These are phyloP conservation scores for Grosmannia huntii DNA, from an alignment of 2,329 filamentous ascomycete genomes.

Conservation along the genomic window DNA sequence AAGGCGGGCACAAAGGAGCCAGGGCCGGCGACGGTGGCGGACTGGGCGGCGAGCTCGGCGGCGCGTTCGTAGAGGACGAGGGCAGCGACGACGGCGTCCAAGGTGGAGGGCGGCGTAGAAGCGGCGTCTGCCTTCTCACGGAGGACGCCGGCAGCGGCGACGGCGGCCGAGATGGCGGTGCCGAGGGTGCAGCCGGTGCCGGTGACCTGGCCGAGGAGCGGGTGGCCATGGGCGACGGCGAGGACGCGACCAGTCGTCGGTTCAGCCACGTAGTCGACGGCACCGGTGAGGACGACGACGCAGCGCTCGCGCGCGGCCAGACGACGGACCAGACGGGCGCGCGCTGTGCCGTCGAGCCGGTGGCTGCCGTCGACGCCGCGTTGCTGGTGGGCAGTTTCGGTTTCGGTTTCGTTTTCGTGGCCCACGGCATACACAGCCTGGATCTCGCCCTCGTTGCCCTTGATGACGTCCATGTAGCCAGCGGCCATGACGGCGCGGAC, in stretches of 20 bases:
- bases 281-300: conserved; percentile 72
- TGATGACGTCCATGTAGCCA: conserved; percentile 79
- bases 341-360: conserved; percentile 29
- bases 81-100: conserved; percentile 61
- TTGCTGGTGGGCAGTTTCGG: conserved; percentile 38
- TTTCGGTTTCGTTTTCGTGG: conserved; percentile 8
- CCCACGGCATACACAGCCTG: conserved; percentile 50
- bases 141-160: conserved; percentile 43
- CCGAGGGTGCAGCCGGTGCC: conserved; percentile 80
- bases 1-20: conserved; percentile 81
- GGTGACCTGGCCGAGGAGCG: conserved; percentile 55
- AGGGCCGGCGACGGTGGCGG: conserved; percentile 57
- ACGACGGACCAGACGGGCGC: conserved; percentile 48
- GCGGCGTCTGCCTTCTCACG: background rate
- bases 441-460: conserved; percentile 89
- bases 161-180: conserved; percentile 63
- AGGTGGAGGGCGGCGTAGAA: conserved; percentile 32
- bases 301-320: conserved; percentile 57
- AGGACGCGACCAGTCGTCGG: conserved; percentile 45
- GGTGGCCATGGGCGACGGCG: conserved; percentile 64
- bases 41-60: conserved; percentile 55
- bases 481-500: conserved; percentile 56
- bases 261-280: conserved; percentile 65
- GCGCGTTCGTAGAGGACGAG: conserved; percentile 65
- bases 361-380: conserved; percentile 73